These are phyloP conservation scores for Lodderomyces beijingensis DNA, from an alignment of 1,139 yeast genomes.

Conservation along the genomic window DNA sequence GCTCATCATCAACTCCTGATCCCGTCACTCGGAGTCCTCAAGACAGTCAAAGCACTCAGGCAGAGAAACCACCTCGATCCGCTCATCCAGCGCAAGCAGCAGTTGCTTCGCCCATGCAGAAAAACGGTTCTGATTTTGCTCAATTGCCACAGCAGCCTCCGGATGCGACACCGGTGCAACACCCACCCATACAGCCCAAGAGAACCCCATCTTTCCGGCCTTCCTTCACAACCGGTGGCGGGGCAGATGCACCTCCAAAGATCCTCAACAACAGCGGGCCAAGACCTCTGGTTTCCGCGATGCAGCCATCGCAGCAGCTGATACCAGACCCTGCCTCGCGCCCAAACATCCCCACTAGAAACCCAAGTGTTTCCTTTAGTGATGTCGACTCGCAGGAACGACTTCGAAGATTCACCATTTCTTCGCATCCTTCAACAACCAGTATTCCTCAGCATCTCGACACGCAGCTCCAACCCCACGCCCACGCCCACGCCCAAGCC, in stretches of 20 bases:
- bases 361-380: constrained; percentile 36
- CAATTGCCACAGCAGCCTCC: not conserved
- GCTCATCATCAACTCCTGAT: too few relatives aligned
- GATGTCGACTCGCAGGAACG: constrained; percentile 37
- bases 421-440: constrained; percentile 39
- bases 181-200: constrained; percentile 2
- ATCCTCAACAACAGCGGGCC: constrained; percentile 5
- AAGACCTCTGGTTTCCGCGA: not conserved
- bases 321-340: constrained; percentile 1
- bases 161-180: not conserved
- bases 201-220: constrained; percentile 5
- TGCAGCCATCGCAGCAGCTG: constrained; percentile 4
- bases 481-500: constrained; percentile 6
- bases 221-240: constrained; percentile 3
- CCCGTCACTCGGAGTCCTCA: too few relatives aligned
- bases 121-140: too few relatives aligned
- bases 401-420: constrained; percentile 41
- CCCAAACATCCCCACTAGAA: constrained; percentile 7
- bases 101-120: too few relatives aligned
- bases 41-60: too few relatives aligned
- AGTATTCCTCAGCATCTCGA: constrained; percentile 16
- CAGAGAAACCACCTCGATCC: too few relatives aligned
- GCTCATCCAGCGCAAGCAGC: too few relatives aligned
- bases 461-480: constrained; percentile 7
- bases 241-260: constrained; percentile 7